phyloP scores from a whole-genome alignment of 805 yeast species.

The Metschnikowia orientalis region DNA sequence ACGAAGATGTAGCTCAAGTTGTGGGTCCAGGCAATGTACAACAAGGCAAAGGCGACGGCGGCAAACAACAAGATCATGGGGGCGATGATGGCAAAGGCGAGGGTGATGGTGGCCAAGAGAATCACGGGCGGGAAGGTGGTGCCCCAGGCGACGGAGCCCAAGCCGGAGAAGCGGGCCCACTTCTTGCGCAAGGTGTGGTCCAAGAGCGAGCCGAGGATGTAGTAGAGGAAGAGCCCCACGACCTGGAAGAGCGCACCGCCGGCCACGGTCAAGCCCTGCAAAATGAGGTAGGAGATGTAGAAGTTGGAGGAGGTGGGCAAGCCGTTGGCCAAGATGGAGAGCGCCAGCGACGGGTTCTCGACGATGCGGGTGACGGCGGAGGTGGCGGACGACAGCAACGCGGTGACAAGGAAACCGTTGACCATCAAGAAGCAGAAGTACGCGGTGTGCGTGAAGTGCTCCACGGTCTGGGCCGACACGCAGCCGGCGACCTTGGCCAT shows the following conservation, averaged over 20 bases:
- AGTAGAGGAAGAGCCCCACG: constrained; percentile 53
- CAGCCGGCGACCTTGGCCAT: constrained; percentile 61
- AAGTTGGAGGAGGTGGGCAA: constrained; percentile 73
- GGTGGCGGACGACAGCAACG: constrained; percentile 67
- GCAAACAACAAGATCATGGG: constrained; percentile 81
- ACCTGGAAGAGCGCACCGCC: constrained; percentile 65
- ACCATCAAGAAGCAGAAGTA: constrained; percentile 68
- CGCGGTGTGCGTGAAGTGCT: constrained; percentile 60
- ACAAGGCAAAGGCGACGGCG: constrained; percentile 59
- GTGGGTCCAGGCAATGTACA: constrained; percentile 76
- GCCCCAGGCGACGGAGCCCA: constrained; percentile 63
- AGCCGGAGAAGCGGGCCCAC: constrained; percentile 51
- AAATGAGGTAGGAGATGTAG: constrained; percentile 59
- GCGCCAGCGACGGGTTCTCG: constrained; percentile 53
- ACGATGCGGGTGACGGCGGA: constrained; percentile 61
- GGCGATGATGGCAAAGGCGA: constrained; percentile 68
- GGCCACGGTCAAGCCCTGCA: constrained; percentile 65
- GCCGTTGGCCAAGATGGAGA: constrained; percentile 58
- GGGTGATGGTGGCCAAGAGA: constrained; percentile 62
- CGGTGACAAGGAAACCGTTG: constrained; percentile 67
- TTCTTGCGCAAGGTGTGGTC: constrained; percentile 68
- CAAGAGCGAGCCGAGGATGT: constrained; percentile 50
- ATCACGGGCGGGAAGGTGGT: constrained; percentile 74
- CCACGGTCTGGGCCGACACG: constrained; percentile 53
- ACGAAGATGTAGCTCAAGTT: constrained; percentile 67